Evolutionary conservation across 257 asterid genomes (phyloP), one percentile per base, ranked within the genome.

Genomic region (Solanum clarkiae): DNA sequence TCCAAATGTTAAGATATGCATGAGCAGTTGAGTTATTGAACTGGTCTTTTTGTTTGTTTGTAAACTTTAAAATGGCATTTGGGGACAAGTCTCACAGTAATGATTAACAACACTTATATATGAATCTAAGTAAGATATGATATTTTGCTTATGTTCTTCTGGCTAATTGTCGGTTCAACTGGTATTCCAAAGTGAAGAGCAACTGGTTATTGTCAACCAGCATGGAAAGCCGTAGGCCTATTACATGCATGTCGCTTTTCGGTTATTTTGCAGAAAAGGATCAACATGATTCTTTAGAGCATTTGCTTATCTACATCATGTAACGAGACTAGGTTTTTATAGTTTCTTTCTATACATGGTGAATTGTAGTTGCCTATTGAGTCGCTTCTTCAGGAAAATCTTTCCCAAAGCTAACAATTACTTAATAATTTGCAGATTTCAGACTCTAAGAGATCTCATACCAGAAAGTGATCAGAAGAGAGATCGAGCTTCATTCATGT

Each of bases 381-480:
- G 17, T 17, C 10, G 9, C 24, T 62, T 15, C 70, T 81, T 81
- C 53, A 60, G 45, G 32, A 57, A 22, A 15, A 32, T 55, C 59
- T 17, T 59, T 55, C 59, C 17, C 84, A n/a, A 24, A 85, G 84
- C 82, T 84, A 84, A 85, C n/a, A 66, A 40, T 84, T 45, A 65
- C 45, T 49, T 81, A 62, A 49, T 81, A 15, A 71, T 29, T 69
- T 86, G 88, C 94, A 95, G 98, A 86, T 94, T 94, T 88, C 98
- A 94, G 86, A 84, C 89, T 82, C 89, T 95, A 85, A 94, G 93
- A 87, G 92, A 93, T 70, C 82, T 95, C 65, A 90, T 95, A 80
- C 98, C 98, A 7, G 94, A 94, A 88, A 95, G 84, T 91, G 98
- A 95, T 87, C 94, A 91, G 88, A 93, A 93, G 92, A 88, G 95